These are phyloP conservation scores for Eremochloa ophiuroides DNA, from an alignment of 176 grass and related monocot species.

Conservation along the genomic window DNA sequence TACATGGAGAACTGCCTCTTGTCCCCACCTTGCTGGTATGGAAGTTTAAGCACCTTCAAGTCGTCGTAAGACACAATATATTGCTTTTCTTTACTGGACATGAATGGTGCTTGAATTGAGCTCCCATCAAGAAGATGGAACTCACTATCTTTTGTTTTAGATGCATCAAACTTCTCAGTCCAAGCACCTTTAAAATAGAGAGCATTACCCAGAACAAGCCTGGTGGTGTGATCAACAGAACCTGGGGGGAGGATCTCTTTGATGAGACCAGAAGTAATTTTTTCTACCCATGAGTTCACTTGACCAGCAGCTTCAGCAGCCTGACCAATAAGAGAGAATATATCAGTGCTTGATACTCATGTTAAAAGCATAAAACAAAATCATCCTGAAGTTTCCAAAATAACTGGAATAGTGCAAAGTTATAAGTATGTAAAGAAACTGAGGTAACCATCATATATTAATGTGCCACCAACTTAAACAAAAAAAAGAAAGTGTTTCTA, in stretches of 20 bases:
- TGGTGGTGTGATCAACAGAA: slow-evolving; percentile 44
- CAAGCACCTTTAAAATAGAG: slow-evolving; percentile 82
- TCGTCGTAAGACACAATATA: slow-evolving; percentile 37
- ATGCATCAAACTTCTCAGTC: slow-evolving; percentile 71
- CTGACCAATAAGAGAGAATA: slow-evolving; percentile 30
- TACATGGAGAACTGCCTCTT: slow-evolving; percentile 79
- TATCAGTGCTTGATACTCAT: not conserved
- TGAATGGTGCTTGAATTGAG: slow-evolving; percentile 58
- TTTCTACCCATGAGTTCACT: slow-evolving; percentile 78
- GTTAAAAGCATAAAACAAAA: not conserved
- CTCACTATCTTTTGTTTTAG: slow-evolving; percentile 37
- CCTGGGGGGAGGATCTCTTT: slow-evolving; percentile 55
- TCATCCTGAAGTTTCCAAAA: not conserved
- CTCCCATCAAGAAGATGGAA: slow-evolving; percentile 68
- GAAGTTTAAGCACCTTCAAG: slow-evolving; percentile 68
- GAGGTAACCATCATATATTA: not conserved
- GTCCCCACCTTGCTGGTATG: slow-evolving; percentile 63
- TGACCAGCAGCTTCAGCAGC: slow-evolving; percentile 50
- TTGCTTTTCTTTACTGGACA: slow-evolving; percentile 50
- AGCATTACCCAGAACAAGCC: slow-evolving; percentile 73
- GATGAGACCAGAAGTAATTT: slow-evolving; percentile 56
- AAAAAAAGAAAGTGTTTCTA: not conserved
- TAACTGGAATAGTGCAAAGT: not conserved
- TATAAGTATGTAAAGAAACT: not conserved
- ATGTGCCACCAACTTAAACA: not conserved